Conservation (phyloP, 441 rosid species). For the Hura crepitans region DNA sequence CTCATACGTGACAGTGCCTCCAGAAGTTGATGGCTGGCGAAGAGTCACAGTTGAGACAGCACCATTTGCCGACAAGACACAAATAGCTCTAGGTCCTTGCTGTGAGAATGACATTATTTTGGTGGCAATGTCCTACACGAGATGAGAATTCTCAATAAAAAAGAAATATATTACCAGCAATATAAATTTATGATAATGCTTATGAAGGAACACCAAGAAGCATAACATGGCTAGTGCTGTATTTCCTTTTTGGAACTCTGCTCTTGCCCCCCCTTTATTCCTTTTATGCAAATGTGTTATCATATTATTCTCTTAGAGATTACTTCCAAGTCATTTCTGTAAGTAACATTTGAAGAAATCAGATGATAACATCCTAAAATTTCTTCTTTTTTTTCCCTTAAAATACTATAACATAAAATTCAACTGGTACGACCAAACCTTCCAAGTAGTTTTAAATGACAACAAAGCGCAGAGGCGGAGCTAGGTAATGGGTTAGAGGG, state of each 20-base stretch:
- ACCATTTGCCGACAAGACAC: conserved; percentile 80
- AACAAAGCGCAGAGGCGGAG: no score
- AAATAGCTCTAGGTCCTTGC: conserved; percentile 74
- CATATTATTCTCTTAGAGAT: neutral
- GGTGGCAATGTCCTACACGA: conserved; percentile 67
- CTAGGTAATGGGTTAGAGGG: no score
- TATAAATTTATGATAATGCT: neutral
- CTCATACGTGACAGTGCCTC: conserved; percentile 77
- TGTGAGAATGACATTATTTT: conserved; percentile 74
- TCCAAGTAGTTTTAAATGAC: neutral
- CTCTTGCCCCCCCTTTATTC: no score
- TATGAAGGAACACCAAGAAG: conserved; percentile 7
- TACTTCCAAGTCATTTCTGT: neutral
- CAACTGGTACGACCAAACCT: neutral
- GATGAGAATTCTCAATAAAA: conserved; percentile 18
- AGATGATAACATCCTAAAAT: neutral
- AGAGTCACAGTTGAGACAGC: conserved; percentile 74
- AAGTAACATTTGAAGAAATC: neutral
- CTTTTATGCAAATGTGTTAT: no score
- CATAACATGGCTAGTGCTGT: neutral
- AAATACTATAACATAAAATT: neutral
- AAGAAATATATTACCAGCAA: conserved; percentile 1
- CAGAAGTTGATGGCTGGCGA: conserved; percentile 65
- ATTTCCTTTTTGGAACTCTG: neutral
- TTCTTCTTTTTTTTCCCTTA: neutral